Evolutionary conservation across 306 rosid genomes (phyloP), one percentile per base, ranked within the genome.

Genomic region (Fagus sylvatica): DNA sequence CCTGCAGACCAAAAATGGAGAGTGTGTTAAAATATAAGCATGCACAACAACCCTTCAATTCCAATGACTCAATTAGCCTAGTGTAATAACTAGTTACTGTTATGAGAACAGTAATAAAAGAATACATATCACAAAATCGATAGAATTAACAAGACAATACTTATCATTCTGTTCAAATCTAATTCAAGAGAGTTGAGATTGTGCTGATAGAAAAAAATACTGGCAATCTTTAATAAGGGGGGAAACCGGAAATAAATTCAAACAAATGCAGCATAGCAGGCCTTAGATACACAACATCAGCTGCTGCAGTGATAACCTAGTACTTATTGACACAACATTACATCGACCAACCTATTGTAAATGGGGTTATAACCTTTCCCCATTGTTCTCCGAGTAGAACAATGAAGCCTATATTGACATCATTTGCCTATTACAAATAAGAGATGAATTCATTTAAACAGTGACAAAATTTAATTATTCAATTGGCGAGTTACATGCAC

Each of bases 1-100:
- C 99, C 99, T 96, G 89, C 68, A 43, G 2, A 59, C 3, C 41
- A 3, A 32, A 54, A 64, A 43, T 51, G 37, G n/a, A 36, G 10
- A 67, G n/a, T 36, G 5, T 51, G 43, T 10, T 34, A 51, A 19
- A 65, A 22, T 34, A 55, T 61, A 17, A 59, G 11, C 32, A 61
- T 61, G 40, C 17, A 33, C 39, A 1, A 28, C 36, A 57, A 57
- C 22, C 34, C 37, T 32, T 19, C 1, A 28, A 11, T 22, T 32
- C 65, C 33, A 4, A 22, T 22, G 34, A 3, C 37, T 9, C 8
- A 1, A 30, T 11, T 67, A 39, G 13, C n/a, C 17, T 15, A 37
- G 15, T 12, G 51, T 34, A 33, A 61, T 34, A 32, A 42, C 22
- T 62, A 2, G 5, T 60, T 6, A 62, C 62, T 9, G 11, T 56